Evolutionary conservation across 2,329 filamentous ascomycete genomes (phyloP).

Genomic region (Zymoseptoria tritici): DNA sequence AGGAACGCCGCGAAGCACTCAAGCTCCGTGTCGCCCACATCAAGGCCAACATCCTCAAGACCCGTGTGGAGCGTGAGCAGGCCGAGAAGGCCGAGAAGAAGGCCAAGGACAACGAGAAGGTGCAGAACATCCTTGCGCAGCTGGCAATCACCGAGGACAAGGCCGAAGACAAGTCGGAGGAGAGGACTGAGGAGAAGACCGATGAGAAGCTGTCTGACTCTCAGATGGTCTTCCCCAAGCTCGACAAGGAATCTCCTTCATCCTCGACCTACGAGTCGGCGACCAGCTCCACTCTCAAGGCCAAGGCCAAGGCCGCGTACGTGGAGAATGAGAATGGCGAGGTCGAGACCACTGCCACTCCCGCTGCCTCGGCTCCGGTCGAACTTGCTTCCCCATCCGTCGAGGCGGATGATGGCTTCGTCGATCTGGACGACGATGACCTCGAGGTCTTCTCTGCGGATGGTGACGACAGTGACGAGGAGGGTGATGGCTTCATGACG

Average conservation of each 20-base stretch:
- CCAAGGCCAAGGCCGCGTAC: slow-evolving; percentile 43
- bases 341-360: slow-evolving; percentile 33
- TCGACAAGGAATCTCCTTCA: slow-evolving; percentile 86
- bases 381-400: slow-evolving; percentile 24
- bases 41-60: slow-evolving; percentile 27
- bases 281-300: slow-evolving; percentile 26
- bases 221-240: slow-evolving; percentile 93
- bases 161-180: slow-evolving; percentile 32
- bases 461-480: slow-evolving; percentile 54
- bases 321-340: slow-evolving; percentile 54
- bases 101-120: slow-evolving; percentile 22
- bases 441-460: slow-evolving; percentile 40
- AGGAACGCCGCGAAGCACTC: slow-evolving; percentile 24
- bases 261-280: slow-evolving; percentile 67
- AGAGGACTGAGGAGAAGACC: slow-evolving; percentile 22
- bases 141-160: slow-evolving; percentile 15
- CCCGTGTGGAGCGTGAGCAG: slow-evolving; percentile 25
- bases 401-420: slow-evolving; percentile 33
- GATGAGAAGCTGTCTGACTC: slow-evolving; percentile 36
- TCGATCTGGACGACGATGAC: slow-evolving; percentile 47
- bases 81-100: slow-evolving; percentile 23
- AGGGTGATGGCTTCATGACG: slow-evolving; percentile 75
- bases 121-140: slow-evolving; percentile 24
- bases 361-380: slow-evolving; percentile 5
- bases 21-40: slow-evolving; percentile 26